These are phyloP conservation scores for Cordyceps militaris DNA, from an alignment of 2,329 filamentous ascomycete genomes.

Conservation along the genomic window DNA sequence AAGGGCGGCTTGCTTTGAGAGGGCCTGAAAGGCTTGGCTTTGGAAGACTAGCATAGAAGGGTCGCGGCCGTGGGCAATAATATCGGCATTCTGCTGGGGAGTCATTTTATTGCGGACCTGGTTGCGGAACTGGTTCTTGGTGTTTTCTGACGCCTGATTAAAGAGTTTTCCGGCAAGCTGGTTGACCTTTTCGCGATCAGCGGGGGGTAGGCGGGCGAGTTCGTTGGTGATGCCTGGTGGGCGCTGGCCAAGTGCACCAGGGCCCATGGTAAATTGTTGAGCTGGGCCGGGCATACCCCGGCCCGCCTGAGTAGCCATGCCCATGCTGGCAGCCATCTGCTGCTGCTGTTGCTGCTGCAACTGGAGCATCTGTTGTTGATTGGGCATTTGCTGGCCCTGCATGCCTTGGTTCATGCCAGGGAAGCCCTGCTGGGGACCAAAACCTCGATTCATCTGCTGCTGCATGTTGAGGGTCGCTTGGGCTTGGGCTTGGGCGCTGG, in stretches of 20 bases:
- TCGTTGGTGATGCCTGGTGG: constrained; percentile 23
- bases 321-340: constrained; percentile 27
- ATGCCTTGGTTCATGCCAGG: constrained; percentile 41
- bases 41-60: constrained; percentile 44
- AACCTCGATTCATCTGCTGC: constrained; percentile 45
- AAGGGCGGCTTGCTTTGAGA: constrained; percentile 19
- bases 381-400: constrained; percentile 44
- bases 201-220: constrained; percentile 32
- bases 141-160: constrained; percentile 34
- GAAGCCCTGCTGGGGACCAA: constrained; percentile 46
- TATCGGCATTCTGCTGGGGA: constrained; percentile 38
- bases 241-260: constrained; percentile 31
- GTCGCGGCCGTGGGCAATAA: constrained; percentile 41
- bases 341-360: constrained; percentile 24
- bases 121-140: constrained; percentile 31
- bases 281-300: constrained; percentile 20
- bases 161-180: constrained; percentile 38
- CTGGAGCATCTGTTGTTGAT: constrained; percentile 25
- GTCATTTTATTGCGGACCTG: constrained; percentile 30
- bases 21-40: constrained; percentile 33
- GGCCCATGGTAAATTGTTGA: constrained; percentile 18
- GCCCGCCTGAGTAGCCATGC: constrained; percentile 31
- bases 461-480: constrained; percentile 47
- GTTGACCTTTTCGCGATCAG: constrained; percentile 39
- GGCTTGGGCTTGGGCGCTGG: constrained; percentile 30